These are phyloP conservation scores for Rhynchosporium graminicola DNA, from an alignment of 2,329 filamentous ascomycete species.

Conservation along the genomic window DNA sequence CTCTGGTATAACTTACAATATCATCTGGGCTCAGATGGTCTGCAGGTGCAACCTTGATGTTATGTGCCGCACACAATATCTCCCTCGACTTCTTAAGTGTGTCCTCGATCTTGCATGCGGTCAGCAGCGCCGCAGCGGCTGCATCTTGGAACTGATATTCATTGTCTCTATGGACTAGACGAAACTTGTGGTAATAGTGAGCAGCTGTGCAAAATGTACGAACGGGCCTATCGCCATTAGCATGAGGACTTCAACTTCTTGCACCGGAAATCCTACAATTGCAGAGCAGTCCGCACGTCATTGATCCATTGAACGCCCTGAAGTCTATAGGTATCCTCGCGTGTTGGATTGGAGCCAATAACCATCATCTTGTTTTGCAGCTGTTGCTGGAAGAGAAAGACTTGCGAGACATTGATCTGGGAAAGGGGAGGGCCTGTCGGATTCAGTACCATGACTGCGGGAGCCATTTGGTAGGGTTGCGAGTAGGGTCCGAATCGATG, in stretches of 20 bases:
- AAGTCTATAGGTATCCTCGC: slow-evolving; percentile 78
- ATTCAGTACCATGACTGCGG: slow-evolving; percentile 7
- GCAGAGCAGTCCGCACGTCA: slow-evolving; percentile 74
- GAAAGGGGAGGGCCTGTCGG: slow-evolving; percentile 38
- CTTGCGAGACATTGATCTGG: slow-evolving; percentile 48
- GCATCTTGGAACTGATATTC: slow-evolving; percentile 89
- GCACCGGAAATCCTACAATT: slow-evolving; percentile 60
- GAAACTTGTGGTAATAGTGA: slow-evolving; percentile 92
- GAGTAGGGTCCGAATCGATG: slow-evolving; percentile 9
- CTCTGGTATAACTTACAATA: slow-evolving; percentile 55
- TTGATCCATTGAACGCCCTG: slow-evolving; percentile 91
- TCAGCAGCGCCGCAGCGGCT: slow-evolving; percentile 83
- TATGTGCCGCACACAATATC: slow-evolving; percentile 87
- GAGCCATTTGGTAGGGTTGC: slow-evolving; percentile 5
- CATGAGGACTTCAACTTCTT: neutral
- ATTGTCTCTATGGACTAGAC: slow-evolving; percentile 78
- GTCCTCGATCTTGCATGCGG: slow-evolving; percentile 96
- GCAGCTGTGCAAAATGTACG: slow-evolving; percentile 91
- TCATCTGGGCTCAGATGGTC: slow-evolving; percentile 78
- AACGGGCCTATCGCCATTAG: slow-evolving; percentile 63
- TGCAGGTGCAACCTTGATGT: slow-evolving; percentile 65
- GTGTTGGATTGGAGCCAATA: slow-evolving; percentile 70
- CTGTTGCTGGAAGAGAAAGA: slow-evolving; percentile 81
- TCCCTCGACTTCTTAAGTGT: slow-evolving; percentile 96
- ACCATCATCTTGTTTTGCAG: slow-evolving; percentile 72